Evolutionary conservation across 2,329 filamentous ascomycete genomes (phyloP), one percentile per base, ranked within the genome.

Genomic region (Periconia digitata): DNA sequence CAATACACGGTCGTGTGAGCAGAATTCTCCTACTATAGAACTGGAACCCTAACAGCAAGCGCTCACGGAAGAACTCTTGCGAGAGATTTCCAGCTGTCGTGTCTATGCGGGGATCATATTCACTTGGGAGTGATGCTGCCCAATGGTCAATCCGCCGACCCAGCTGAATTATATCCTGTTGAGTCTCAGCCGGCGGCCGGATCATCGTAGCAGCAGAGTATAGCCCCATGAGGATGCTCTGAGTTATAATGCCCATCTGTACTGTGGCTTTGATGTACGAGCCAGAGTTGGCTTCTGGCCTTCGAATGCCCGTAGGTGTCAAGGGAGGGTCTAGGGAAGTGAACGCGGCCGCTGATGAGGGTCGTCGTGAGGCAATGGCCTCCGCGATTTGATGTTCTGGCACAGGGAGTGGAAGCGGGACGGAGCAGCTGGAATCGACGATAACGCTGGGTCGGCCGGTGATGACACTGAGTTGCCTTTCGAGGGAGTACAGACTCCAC

Each of bases 401-500:
- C 32, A 56, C 48, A 18, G 53, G 58, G 40, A 49, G 54, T 24
- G 72, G 72, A 17, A 70, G 37, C 4, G 69, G 70, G 1, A 67
- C 60, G 6, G 67, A 72, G 44, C 67, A 71, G 44, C 56, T 62
- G 10, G 58, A 58, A 41, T 72, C 67, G 8, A 68, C 60, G 16
- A 74, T 62, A 7, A 65, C 63, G 35, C 67, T 70, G 15, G 73
- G 69, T n/a, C 72, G 69, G 2, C 73, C 73, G 3, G 70, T 73
- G 10, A 74, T 63, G 17, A 70, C 55, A 36, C 65, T 65, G 7
- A 75, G 62, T 4, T 70, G 63, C n/a, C 66, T 64, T 47, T 75
- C 73, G 16, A 73, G 54, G 7, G 63, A 67, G 49, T 69, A 72
- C 12, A 75, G 47, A 39, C 71, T 70, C 69, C 73, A 74, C 73